Evolutionary conservation across 345 rosid genomes (phyloP).

Genomic region (Tarenaya hassleriana): DNA sequence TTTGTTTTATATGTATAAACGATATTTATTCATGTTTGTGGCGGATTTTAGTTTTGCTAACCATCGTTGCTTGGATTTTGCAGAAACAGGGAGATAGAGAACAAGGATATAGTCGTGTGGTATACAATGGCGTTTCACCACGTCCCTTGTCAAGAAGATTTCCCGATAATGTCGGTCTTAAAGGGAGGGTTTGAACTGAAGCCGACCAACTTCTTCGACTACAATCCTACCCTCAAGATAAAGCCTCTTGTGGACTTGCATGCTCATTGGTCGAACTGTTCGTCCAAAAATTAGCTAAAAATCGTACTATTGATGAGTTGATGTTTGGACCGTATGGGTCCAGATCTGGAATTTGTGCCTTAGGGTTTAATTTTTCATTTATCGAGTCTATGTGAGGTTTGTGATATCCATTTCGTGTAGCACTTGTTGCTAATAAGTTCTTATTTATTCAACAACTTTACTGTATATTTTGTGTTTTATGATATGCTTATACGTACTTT

Average conservation of each 20-base stretch:
- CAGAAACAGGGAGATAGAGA: conserved; percentile 43
- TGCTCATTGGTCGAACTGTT: no score
- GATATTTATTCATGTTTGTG: not conserved
- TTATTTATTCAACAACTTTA: no score
- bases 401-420: no score
- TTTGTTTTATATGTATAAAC: conserved; percentile 1
- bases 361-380: no score
- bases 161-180: conserved; percentile 47
- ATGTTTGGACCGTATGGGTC: no score
- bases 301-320: no score
- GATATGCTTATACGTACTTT: no score
- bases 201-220: conserved; percentile 50
- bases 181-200: conserved; percentile 42
- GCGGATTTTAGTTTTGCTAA: not conserved
- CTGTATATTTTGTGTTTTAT: no score
- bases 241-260: conserved; percentile 3
- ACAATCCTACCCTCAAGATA: conserved; percentile 43
- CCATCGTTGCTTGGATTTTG: not conserved
- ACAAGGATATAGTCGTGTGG: conserved; percentile 51
- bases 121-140: conserved; percentile 46
- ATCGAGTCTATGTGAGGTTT: no score
- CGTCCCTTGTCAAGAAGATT: conserved; percentile 54
- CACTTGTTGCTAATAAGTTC: no score
- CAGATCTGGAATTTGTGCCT: no score
- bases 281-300: no score